These are phyloP conservation scores for Rhododendron ovatum DNA, from an alignment of 148 eudicot species.

Conservation along the genomic window DNA sequence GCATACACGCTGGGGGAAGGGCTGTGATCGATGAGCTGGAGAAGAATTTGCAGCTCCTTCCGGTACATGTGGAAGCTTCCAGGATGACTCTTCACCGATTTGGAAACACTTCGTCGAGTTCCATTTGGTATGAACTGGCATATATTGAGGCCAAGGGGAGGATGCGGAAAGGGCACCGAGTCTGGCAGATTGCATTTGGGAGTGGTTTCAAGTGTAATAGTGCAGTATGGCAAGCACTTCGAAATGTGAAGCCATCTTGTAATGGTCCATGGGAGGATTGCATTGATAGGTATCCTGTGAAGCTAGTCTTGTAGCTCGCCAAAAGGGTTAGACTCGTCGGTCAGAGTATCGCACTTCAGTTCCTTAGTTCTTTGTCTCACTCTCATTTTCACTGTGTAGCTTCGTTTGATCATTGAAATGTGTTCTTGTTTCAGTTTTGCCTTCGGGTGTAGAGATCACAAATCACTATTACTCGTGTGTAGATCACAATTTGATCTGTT, in stretches of 20 bases:
- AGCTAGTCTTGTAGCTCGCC: conserved; percentile 4
- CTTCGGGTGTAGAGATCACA: not conserved
- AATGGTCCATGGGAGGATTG: conserved; percentile 23
- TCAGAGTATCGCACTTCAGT: not conserved
- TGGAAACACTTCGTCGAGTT: conserved; percentile 19
- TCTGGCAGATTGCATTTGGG: conserved; percentile 26
- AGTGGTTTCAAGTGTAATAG: conserved; percentile 20
- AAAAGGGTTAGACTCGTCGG: not conserved
- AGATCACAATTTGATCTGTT: not conserved
- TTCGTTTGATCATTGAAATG: not conserved
- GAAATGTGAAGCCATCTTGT: conserved; percentile 16
- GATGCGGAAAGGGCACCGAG: conserved; percentile 13
- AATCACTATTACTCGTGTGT: not conserved
- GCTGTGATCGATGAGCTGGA: conserved; percentile 26
- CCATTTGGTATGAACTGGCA: conserved; percentile 19
- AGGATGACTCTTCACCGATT: conserved; percentile 19
- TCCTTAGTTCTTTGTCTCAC: not conserved
- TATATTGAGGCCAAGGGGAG: conserved; percentile 23
- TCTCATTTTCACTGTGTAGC: not conserved
- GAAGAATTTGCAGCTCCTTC: conserved; percentile 21
- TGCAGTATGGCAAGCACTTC: conserved; percentile 21
- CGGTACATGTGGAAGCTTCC: conserved; percentile 16
- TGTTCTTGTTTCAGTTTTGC: not conserved
- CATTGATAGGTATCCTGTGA: conserved; percentile 17
- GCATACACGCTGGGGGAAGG: conserved; percentile 15